Evolutionary conservation across 208 protist genomes (phyloP).

Genomic region (Wallacemonas rigidus): DNA sequence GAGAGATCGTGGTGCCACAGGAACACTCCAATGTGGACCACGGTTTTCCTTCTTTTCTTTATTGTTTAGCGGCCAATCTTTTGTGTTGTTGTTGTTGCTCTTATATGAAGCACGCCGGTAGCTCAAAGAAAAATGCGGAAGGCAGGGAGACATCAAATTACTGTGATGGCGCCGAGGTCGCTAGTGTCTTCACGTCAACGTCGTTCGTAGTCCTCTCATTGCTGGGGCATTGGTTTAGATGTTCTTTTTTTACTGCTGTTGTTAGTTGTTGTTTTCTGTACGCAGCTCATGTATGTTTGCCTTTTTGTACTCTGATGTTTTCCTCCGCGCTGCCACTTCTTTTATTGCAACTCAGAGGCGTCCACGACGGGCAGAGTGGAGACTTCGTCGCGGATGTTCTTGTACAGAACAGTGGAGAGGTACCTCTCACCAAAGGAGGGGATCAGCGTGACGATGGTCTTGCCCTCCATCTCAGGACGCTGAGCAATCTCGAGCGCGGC

Average conservation of each 20-base stretch:
- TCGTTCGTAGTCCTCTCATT: not conserved
- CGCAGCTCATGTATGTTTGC: no score
- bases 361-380: constrained; percentile 70
- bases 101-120: constrained; percentile 7
- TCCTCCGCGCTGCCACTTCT: not conserved
- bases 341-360: constrained; percentile 52
- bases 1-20: not conserved
- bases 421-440: constrained; percentile 92
- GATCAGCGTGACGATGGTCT: constrained; percentile 89
- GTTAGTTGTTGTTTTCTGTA: not conserved
- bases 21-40: constrained; percentile 10
- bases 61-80: no score
- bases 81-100: constrained; percentile 10
- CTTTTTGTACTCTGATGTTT: not conserved
- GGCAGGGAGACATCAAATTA: constrained; percentile 3
- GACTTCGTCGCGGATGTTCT: constrained; percentile 68
- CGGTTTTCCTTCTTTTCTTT: not conserved
- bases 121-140: constrained; percentile 5
- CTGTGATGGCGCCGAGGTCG: not conserved
- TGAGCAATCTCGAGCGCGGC: constrained; percentile 81
- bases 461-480: constrained; percentile 85
- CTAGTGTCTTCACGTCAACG: not conserved
- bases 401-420: constrained; percentile 82
- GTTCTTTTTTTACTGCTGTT: not conserved
- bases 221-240: not conserved